Percentiles rank a stretch among this genome's conserved stretches.
These are phyloP conservation scores for Calamus simplicifolius DNA, from an alignment of 176 grass and related monocot genomes.

Conservation along the genomic window DNA sequence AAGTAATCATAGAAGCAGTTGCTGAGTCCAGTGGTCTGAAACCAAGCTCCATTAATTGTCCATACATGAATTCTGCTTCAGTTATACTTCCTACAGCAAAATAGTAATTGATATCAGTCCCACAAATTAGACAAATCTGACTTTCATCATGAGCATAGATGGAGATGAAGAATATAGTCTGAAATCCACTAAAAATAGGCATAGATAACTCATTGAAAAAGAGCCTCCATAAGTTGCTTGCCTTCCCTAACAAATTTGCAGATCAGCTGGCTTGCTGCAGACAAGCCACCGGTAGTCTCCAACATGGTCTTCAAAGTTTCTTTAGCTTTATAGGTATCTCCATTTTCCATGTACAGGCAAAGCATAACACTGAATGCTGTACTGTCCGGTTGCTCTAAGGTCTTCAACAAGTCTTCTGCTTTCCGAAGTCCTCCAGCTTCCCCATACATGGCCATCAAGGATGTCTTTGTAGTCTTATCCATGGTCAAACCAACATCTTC, in stretches of 20 bases:
- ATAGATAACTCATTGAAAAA: background rate
- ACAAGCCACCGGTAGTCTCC: constrained; percentile 30
- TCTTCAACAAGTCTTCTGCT: constrained; percentile 34
- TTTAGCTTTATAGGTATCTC: constrained; percentile 20
- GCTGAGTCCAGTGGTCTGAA: constrained; percentile 51
- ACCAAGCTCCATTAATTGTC: constrained; percentile 42
- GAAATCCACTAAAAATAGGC: background rate
- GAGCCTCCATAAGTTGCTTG: constrained; percentile 21
- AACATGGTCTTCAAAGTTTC: constrained; percentile 45
- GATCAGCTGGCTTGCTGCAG: constrained; percentile 53
- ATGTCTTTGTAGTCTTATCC: constrained; percentile 33
- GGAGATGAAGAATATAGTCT: constrained; percentile 1
- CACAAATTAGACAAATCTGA: no score
- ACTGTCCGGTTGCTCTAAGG: constrained; percentile 17
- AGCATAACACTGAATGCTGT: constrained; percentile 26
- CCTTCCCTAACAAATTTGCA: constrained; percentile 70
- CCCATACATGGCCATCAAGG: constrained; percentile 53
- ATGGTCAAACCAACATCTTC: constrained; percentile 19
- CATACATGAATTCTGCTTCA: constrained; percentile 46
- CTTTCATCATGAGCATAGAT: no score
- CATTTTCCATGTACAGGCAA: constrained; percentile 27
- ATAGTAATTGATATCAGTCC: constrained; percentile 5
- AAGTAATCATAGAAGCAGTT: constrained; percentile 60
- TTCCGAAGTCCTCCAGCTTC: constrained; percentile 32
- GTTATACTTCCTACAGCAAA: constrained; percentile 52